Percentiles rank a stretch among this genome's conserved stretches.
These are phyloP conservation scores for Helotiales sp. DNA, from an alignment of 2,329 filamentous ascomycete genomes.

Conservation along the genomic window DNA sequence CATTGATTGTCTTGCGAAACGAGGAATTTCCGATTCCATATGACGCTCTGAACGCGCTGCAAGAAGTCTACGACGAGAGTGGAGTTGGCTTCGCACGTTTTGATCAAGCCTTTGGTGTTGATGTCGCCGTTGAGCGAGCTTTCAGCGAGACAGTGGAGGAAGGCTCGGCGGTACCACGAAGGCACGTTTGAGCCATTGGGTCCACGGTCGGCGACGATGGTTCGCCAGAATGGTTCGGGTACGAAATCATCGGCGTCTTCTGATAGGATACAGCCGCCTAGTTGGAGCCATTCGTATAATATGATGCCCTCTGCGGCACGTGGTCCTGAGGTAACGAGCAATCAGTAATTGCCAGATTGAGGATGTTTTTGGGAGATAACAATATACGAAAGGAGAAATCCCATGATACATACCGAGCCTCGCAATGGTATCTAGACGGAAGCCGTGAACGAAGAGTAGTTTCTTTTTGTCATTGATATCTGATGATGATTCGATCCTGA, in stretches of 20 bases:
- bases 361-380: too few species aligned
- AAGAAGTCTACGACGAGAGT: constrained; percentile 24
- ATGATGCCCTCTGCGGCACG: constrained; percentile 25
- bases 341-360: too few species aligned
- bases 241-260: constrained; percentile 4
- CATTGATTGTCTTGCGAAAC: background rate
- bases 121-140: constrained; percentile 17
- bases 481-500: background rate
- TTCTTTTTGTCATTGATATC: background rate
- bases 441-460: constrained; percentile 9
- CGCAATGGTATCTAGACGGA: constrained; percentile 17
- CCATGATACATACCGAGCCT: too few species aligned
- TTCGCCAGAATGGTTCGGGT: constrained; percentile 25
- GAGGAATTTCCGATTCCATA: constrained; percentile 29
- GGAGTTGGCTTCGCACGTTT: constrained; percentile 5
- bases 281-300: constrained; percentile 22
- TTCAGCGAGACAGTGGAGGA: constrained; percentile 13
- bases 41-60: constrained; percentile 24
- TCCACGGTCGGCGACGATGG: constrained; percentile 28
- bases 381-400: too few species aligned
- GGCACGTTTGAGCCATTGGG: constrained; percentile 14
- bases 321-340: too few species aligned
- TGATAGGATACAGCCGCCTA: constrained; percentile 8
- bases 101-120: constrained; percentile 20
- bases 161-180: constrained; percentile 22